Base-by-base conservation (phyloP, 1,284 basidiomycete genomes). In the Agaricales sp. region DNA sequence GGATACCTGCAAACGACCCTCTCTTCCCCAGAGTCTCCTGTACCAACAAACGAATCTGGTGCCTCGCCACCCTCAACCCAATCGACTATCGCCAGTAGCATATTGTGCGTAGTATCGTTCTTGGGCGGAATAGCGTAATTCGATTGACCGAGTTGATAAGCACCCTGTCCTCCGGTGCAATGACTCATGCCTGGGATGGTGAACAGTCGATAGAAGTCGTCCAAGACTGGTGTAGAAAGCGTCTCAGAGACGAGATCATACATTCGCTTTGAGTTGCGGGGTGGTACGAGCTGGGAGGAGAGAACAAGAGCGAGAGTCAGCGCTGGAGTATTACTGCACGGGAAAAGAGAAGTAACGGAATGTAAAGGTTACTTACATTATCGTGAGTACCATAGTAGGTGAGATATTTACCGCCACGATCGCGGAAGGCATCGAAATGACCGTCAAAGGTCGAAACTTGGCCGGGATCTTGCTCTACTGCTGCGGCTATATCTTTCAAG, bases 171-270 rank as follows among this genome's bases (percentile, higher is more conserved):
- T n/a, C 11, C n/a, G 30, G 11, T n/a, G 56, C 68, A 69, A 52
- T 71, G 68, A 16, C 54, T 53, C 68, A 72, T 70, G 1, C 69
- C 70, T 1, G 67, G 65, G 14, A 70, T 62, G 21, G 64, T 57
- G 57, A 69, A 71, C n/a, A 70, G 60, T 12, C 64, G 62, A 57
- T 70, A 71, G 53, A 61, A 64, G 39, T 64, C 57, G 47, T 64
- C 59, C 18, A 67, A 58, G 58, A 46, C 64, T 61, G 11, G 11
- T 37, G 14, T 50, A 11, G 11, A 8, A 8, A 43, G 11, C 8
- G 41, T 19, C 20, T 44, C 20, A 8, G 43, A 39, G n/a, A 30
- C 22, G 22, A 26, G 24, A 3, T 3, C 19, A 16, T 18, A 44
- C 2, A n/a, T n/a, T 11, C 30, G 8, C 11, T 11, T n/a, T 11